phyloP scores from a whole-genome alignment of 2,329 filamentous ascomycete species.

The Aspergillus pseudoterreus region DNA sequence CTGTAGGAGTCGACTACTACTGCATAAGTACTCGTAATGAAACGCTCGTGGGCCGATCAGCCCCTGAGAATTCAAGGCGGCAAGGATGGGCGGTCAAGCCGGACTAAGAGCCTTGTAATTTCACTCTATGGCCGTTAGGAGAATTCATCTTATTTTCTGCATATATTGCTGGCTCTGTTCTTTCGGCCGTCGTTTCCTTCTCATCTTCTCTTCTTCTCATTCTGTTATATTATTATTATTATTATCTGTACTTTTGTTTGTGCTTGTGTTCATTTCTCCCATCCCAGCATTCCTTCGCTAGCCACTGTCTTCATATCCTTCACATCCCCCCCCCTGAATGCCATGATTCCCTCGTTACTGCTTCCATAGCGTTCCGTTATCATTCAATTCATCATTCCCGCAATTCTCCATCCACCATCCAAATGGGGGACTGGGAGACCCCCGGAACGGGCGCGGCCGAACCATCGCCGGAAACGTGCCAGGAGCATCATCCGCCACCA shows the following conservation, averaged over 20 bases:
- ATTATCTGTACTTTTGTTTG: background rate
- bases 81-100: slow-evolving; percentile 13
- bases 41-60: background rate
- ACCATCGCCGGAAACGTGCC: slow-evolving; percentile 29
- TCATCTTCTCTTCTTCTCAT: slow-evolving; percentile 3
- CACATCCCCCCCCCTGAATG: slow-evolving; percentile 2
- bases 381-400: slow-evolving; percentile 3
- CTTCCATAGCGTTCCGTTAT: slow-evolving; percentile 2
- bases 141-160: background rate
- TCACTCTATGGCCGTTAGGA: background rate
- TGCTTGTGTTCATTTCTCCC: background rate
- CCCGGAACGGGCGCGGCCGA: slow-evolving; percentile 27
- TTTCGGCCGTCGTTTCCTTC: slow-evolving; percentile 4
- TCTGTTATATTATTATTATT: background rate
- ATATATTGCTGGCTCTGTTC: background rate
- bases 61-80: slow-evolving; percentile 12
- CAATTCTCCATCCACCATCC: slow-evolving; percentile 15
- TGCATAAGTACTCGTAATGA: background rate
- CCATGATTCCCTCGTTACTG: slow-evolving; percentile 11
- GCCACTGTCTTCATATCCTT: background rate
- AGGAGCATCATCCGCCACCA: slow-evolving; percentile 7
- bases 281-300: background rate
- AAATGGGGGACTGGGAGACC: slow-evolving; percentile 31
- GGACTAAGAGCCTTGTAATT: background rate
- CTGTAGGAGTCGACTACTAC: background rate